These are phyloP conservation scores for Mallotus repandus DNA, from an alignment of 441 rosid genomes.

Conservation along the genomic window DNA sequence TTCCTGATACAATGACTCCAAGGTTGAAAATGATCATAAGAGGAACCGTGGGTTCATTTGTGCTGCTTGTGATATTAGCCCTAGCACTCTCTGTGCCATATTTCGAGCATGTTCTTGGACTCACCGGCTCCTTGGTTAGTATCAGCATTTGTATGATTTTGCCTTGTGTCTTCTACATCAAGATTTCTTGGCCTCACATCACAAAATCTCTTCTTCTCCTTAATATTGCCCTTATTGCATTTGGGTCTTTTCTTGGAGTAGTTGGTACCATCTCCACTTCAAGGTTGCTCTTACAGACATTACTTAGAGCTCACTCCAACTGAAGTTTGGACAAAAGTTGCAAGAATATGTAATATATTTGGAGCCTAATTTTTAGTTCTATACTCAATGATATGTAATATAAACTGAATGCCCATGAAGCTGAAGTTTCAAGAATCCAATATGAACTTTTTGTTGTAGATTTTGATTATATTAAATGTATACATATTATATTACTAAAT, in stretches of 20 bases:
- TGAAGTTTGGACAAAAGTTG: not conserved
- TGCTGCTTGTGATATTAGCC: slow-evolving; percentile 46
- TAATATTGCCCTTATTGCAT: slow-evolving; percentile 45
- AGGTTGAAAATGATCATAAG: slow-evolving; percentile 40
- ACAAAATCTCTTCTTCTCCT: slow-evolving; percentile 32
- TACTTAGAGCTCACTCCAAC: slow-evolving; percentile 27
- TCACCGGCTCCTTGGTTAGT: slow-evolving; percentile 66
- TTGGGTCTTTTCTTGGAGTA: slow-evolving; percentile 52
- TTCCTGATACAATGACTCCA: slow-evolving; percentile 42
- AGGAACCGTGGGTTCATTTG: slow-evolving; percentile 50
- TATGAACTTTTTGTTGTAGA: too few relatives aligned
- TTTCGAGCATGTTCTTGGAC: slow-evolving; percentile 72
- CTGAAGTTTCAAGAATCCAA: too few relatives aligned
- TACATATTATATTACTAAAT: too few relatives aligned
- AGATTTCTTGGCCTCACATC: slow-evolving; percentile 53
- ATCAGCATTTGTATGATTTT: slow-evolving; percentile 44
- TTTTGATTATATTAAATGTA: too few relatives aligned
- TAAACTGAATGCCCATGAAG: too few relatives aligned
- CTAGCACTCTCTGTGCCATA: slow-evolving; percentile 60
- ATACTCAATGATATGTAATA: too few relatives aligned
- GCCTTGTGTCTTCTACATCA: slow-evolving; percentile 67
- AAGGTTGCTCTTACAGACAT: slow-evolving; percentile 36
- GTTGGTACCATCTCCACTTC: slow-evolving; percentile 57
- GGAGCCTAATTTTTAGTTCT: too few relatives aligned
- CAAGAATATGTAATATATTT: too few relatives aligned